Evolutionary conservation across 2,329 filamentous ascomycete genomes (phyloP), one percentile per base, ranked within the genome.

Genomic region (Ampelomyces quisqualis): DNA sequence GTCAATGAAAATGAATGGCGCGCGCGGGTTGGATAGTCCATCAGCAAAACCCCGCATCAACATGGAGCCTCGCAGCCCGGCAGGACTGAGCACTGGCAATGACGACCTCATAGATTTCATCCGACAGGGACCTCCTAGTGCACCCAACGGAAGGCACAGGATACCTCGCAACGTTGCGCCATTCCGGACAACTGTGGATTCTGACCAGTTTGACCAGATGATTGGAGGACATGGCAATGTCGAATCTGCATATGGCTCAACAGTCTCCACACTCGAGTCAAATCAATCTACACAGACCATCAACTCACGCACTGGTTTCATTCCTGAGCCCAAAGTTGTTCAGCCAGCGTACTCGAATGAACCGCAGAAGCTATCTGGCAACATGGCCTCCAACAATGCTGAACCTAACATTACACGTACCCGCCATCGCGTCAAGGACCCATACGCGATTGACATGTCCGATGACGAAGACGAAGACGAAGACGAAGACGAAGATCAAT

Each of bases 91-190:
- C 35, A 84, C 84, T 51, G 94, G 84, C 23, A 67, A 67, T 41
- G 86, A 88, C 9, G 93, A 96, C 46, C 73, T 98, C 43, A 95
- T 96, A 52, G 90, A 97, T 64, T 97, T 98, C 66, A 94, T 98
- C 51, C 84, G 90, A 31, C 84, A 88, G 62, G 91, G 90, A 1
- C 90, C 90, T 3, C 85, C 87, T 0, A 77, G 73, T 64, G 72
- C 30, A 29, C 71, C 74, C 22, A 76, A 74, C 29, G 76, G 77
- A 18, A 79, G 79, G 48, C 86, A 82, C 43, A 82, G 88, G 17
- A 93, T 94, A 47, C 86, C 89, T 28, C 83, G 87, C 13, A 81
- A 80, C n/a, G 84, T 93, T 9, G 89, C 90, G 7, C 88, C 90
- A 1, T 95, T 94, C 73, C 79, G 88, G 38, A 84, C 79, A 23